A percentile compares a stretch with the other conserved stretches of the same genome.
These are phyloP conservation scores for Diaporthe longicolla DNA, from an alignment of 2,329 filamentous ascomycete genomes.

Conservation along the genomic window DNA sequence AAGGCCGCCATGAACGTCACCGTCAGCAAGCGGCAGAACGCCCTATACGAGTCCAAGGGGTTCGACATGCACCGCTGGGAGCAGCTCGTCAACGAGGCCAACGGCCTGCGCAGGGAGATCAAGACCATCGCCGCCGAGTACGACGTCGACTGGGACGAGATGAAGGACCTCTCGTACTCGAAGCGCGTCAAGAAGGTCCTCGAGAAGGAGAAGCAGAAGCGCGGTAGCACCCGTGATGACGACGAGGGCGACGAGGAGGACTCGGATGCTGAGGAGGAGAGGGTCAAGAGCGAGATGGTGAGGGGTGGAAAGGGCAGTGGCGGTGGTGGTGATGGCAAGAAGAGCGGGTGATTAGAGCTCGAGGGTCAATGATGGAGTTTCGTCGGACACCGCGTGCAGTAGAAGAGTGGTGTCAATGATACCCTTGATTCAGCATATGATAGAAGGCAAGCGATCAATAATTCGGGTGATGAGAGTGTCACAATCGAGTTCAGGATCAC, in stretches of 20 bases:
- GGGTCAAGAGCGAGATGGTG: slow-evolving; percentile 46
- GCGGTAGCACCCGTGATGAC: slow-evolving; percentile 52
- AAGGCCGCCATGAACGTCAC: slow-evolving; percentile 89
- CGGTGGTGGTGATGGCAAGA: not conserved
- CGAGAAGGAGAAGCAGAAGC: slow-evolving; percentile 64
- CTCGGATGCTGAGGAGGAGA: slow-evolving; percentile 51
- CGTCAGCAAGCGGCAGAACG: slow-evolving; percentile 81
- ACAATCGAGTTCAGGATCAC: no score
- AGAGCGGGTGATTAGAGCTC: not conserved
- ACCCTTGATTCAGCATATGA: slow-evolving; percentile 31
- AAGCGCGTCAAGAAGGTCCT: slow-evolving; percentile 73
- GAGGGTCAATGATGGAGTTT: not conserved
- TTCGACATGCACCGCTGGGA: slow-evolving; percentile 87
- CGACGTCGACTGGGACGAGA: slow-evolving; percentile 91
- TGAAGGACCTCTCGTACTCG: slow-evolving; percentile 72
- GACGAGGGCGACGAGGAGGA: slow-evolving; percentile 59
- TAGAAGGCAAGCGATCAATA: slow-evolving; percentile 1
- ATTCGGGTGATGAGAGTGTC: no score
- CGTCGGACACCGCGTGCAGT: not conserved
- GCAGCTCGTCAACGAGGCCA: slow-evolving; percentile 82
- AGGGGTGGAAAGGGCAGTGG: not conserved
- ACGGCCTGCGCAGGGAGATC: slow-evolving; percentile 82
- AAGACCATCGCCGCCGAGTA: slow-evolving; percentile 87
- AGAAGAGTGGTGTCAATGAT: slow-evolving; percentile 14
- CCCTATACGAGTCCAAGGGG: slow-evolving; percentile 81